Base-by-base conservation (phyloP, 768 basidiomycete species). In the Boletus reticulatus region DNA sequence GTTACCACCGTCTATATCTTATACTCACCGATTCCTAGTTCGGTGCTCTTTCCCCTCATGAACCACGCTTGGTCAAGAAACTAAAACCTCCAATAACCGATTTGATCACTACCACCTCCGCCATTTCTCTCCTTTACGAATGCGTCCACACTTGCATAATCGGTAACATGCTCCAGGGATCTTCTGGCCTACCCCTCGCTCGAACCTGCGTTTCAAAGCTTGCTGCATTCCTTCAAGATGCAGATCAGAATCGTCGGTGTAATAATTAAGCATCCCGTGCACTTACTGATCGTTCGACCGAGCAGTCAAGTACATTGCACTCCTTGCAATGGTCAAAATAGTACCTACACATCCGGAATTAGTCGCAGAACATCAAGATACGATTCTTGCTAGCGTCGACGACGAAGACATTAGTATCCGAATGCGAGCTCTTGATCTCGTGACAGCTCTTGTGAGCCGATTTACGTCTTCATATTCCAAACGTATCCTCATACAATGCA, bases 121-220 rank as follows among this genome's bases (percentile, higher is more conserved):
- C 97, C 1, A 95, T 98, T 38, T 98, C 95, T 22, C 77, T 99
- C 22, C 75, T 99, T 14, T 99, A 98, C 69, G 97, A 99, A 76
- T 99, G 97, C 71, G 96, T 99, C 1, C 90, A 94, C 62, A 98
- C 97, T 0, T 98, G 94, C 64, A 98, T 99, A 61, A 93, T 93
- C 12, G 96, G 97, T 10, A 94, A 92, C 8, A 98, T 99, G 92
- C 79, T 98, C 11, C 87, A 88, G 61, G 89, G 87, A 4, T 54
- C 83, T 20, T 83, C 87, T 31, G 93, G 92, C 12, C 80, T 88
- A 67, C 76, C 85, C 4, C 76, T 99, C 44, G 97, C 97, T 6
- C 80, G 80, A 55, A 84, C 87, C 12, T 99, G 97, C 64, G 92
- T 96, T 37, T 90, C 93, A 29, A 99, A 99, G 71, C 79, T 99